These are phyloP conservation scores for Penicillium manginii DNA, from an alignment of 495 filamentous ascomycete species.

Conservation along the genomic window DNA sequence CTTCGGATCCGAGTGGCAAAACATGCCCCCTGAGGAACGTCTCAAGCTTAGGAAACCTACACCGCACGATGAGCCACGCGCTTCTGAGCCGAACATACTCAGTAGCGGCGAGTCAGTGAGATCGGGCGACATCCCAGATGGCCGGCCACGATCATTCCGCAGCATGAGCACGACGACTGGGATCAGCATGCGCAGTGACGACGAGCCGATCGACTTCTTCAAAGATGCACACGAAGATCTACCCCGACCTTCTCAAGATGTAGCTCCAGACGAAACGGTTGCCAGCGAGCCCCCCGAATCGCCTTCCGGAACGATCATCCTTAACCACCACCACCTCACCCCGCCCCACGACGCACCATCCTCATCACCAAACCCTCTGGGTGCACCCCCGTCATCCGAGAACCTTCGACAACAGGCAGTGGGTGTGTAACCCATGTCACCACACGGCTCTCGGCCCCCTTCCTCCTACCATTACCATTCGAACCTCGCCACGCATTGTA, in stretches of 20 bases:
- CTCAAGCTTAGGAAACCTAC: slow-evolving; percentile 60
- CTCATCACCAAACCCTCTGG: slow-evolving; percentile 24
- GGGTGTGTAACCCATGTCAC: slow-evolving; percentile 25
- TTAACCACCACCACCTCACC: slow-evolving; percentile 17
- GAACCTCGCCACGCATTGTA: slow-evolving; percentile 20
- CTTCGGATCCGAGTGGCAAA: slow-evolving; percentile 89
- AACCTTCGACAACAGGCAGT: slow-evolving; percentile 37
- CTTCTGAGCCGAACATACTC: slow-evolving; percentile 40
- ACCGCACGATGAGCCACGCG: slow-evolving; percentile 47
- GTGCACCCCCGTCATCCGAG: slow-evolving; percentile 30
- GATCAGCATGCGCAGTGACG: slow-evolving; percentile 33
- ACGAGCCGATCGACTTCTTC: slow-evolving; percentile 29
- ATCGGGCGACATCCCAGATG: slow-evolving; percentile 29
- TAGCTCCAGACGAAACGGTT: slow-evolving; percentile 5
- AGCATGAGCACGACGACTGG: slow-evolving; percentile 45
- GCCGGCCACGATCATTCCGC: slow-evolving; percentile 39
- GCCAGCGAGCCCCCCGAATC: slow-evolving; percentile 9
- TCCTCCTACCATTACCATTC: slow-evolving; percentile 9
- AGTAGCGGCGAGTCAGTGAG: slow-evolving; percentile 38
- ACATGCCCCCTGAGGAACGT: slow-evolving; percentile 77
- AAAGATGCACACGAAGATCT: slow-evolving; percentile 29
- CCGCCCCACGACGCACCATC: slow-evolving; percentile 21
- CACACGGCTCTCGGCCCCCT: background rate
- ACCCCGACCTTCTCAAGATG: slow-evolving; percentile 2
- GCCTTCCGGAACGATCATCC: slow-evolving; percentile 9